These are phyloP conservation scores for Sugiyamaella castrensis DNA, from an alignment of 1,139 yeast species.

Conservation along the genomic window DNA sequence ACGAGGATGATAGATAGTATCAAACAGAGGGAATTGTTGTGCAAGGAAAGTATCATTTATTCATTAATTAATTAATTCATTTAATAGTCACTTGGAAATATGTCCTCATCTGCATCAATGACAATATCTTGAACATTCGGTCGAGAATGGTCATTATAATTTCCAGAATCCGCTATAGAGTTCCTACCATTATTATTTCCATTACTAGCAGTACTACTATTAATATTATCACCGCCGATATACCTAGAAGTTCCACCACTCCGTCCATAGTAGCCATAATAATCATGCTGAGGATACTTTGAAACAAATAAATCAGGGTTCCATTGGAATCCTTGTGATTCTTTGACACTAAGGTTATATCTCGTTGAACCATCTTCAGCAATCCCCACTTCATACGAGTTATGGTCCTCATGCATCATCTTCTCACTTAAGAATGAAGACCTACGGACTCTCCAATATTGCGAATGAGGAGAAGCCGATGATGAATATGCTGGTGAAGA, in stretches of 20 bases:
- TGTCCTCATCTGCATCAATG: conserved; percentile 25
- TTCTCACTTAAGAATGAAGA: conserved; percentile 56
- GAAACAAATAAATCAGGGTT: conserved; percentile 72
- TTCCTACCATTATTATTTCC: conserved; percentile 6
- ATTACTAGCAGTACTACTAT: conserved; percentile 1
- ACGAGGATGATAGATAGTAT: neutral
- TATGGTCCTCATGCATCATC: conserved; percentile 62
- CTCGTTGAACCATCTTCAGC: conserved; percentile 28
- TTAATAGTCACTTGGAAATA: conserved; percentile 26
- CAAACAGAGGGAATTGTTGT: neutral
- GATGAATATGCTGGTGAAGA: neutral
- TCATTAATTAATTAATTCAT: too few species aligned
- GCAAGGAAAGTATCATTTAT: too few species aligned
- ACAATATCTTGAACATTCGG: conserved; percentile 27
- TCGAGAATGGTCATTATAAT: conserved; percentile 14
- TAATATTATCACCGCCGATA: conserved; percentile 7
- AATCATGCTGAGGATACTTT: conserved; percentile 51
- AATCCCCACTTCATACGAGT: conserved; percentile 51
- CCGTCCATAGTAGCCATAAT: conserved; percentile 1
- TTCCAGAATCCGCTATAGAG: neutral
- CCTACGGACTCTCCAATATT: conserved; percentile 47
- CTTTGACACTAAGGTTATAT: conserved; percentile 48
- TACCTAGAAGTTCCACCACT: conserved; percentile 7
- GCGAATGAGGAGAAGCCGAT: conserved; percentile 3
- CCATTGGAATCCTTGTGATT: conserved; percentile 71